A percentile compares a stretch with the other conserved stretches of the same genome.
Evolutionary conservation across 805 yeast species (phyloP).

Genomic region (Millerozyma miso): DNA sequence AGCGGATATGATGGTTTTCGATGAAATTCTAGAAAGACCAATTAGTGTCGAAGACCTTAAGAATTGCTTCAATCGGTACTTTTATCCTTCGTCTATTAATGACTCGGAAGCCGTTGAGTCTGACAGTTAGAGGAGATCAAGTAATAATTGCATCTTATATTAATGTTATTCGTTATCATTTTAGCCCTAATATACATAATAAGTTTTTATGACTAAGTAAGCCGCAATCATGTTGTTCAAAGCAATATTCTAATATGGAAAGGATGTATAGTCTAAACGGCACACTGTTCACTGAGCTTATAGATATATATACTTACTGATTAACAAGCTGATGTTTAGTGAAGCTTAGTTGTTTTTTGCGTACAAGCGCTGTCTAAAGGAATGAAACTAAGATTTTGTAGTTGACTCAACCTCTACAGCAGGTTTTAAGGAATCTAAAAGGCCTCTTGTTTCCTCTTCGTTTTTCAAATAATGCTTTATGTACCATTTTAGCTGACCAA

Average conservation of each 20-base stretch:
- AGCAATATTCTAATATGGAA: too few species aligned
- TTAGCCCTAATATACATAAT: too few species aligned
- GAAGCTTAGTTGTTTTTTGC: too few species aligned
- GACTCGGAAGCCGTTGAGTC: conserved; percentile 26
- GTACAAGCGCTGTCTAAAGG: too few species aligned
- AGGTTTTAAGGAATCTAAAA: conserved; percentile 2
- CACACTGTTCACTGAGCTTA: too few species aligned
- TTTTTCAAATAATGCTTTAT: conserved; percentile 54
- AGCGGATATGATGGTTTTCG: conserved; percentile 48
- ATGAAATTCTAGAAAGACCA: conserved; percentile 75
- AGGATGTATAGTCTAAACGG: too few species aligned
- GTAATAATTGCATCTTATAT: neutral
- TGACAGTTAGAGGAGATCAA: conserved; percentile 9
- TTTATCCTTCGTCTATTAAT: conserved; percentile 2
- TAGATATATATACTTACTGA: too few species aligned
- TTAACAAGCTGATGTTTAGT: too few species aligned
- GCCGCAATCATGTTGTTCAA: too few species aligned
- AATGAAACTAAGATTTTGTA: too few species aligned
- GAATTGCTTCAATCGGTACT: conserved; percentile 17
- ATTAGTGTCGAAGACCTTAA: conserved; percentile 21
- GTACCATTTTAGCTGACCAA: conserved; percentile 77
- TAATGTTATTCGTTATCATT: too few species aligned
- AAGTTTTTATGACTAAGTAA: too few species aligned
- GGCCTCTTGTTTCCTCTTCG: conserved; percentile 12
- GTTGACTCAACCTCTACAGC: neutral